phyloP scores from a whole-genome alignment of 2,329 filamentous ascomycete species.

The Lojkania enalia region DNA sequence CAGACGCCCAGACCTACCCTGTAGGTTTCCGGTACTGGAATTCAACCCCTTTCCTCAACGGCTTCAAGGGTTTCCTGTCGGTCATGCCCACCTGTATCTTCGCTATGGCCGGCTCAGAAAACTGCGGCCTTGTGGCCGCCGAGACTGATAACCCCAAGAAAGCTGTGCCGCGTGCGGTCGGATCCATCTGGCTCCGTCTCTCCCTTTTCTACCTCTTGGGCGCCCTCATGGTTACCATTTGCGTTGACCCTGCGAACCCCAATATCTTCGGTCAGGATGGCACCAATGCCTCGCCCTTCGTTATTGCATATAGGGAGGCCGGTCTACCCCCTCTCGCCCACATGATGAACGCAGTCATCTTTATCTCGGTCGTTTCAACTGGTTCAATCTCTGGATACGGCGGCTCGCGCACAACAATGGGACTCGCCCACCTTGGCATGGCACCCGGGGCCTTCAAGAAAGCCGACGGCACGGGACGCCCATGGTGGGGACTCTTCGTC shows the following conservation, averaged over 20 bases:
- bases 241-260: slow-evolving; percentile 45
- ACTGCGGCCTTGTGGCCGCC: slow-evolving; percentile 49
- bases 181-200: slow-evolving; percentile 52
- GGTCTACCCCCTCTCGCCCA: slow-evolving; percentile 46
- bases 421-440: slow-evolving; percentile 49
- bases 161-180: slow-evolving; percentile 50
- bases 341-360: slow-evolving; percentile 55
- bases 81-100: slow-evolving; percentile 46
- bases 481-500: slow-evolving; percentile 26
- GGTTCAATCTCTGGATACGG: slow-evolving; percentile 51
- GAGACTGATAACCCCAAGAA: slow-evolving; percentile 50
- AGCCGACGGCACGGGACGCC: slow-evolving; percentile 18
- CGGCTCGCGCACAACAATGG: slow-evolving; percentile 50
- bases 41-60: slow-evolving; percentile 47
- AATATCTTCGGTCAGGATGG: slow-evolving; percentile 49
- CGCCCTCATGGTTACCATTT: slow-evolving; percentile 51
- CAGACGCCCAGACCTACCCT: slow-evolving; percentile 13
- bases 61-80: slow-evolving; percentile 49
- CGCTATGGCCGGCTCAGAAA: slow-evolving; percentile 49
- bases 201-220: slow-evolving; percentile 52
- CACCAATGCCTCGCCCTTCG: slow-evolving; percentile 52
- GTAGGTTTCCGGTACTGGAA: slow-evolving; percentile 55
- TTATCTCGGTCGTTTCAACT: slow-evolving; percentile 52
- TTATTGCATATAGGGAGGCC: slow-evolving; percentile 50
- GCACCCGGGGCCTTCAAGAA: slow-evolving; percentile 41